phyloP scores from a whole-genome alignment of 331 rosid species.

The Prunus yedoensis region DNA sequence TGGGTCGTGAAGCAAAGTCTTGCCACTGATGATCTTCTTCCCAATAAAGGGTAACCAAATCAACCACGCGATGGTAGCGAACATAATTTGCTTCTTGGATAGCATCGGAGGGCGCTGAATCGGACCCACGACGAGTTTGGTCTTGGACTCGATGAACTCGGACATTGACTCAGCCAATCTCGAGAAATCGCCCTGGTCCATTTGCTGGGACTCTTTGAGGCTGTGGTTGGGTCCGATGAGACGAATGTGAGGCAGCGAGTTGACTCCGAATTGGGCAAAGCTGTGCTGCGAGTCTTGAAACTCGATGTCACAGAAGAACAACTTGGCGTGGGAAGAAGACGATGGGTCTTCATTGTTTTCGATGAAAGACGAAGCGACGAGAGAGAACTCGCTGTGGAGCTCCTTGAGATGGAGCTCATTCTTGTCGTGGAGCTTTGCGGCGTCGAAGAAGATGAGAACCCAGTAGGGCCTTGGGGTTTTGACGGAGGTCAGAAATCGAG shows the following conservation, averaged over 20 bases:
- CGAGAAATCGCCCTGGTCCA: slow-evolving; percentile 84
- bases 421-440: slow-evolving; percentile 80
- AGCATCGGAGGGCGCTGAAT: slow-evolving; percentile 75
- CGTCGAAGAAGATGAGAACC: slow-evolving; percentile 79
- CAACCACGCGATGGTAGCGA: slow-evolving; percentile 32
- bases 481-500: slow-evolving; percentile 58
- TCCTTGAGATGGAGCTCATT: slow-evolving; percentile 76
- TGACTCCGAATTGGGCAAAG: slow-evolving; percentile 72
- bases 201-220: slow-evolving; percentile 61
- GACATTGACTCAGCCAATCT: slow-evolving; percentile 91
- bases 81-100: slow-evolving; percentile 49
- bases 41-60: slow-evolving; percentile 49
- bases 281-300: slow-evolving; percentile 70
- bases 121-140: slow-evolving; percentile 66
- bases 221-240: slow-evolving; percentile 53
- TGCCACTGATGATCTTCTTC: slow-evolving; percentile 56
- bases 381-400: slow-evolving; percentile 61
- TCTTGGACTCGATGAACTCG: slow-evolving; percentile 61
- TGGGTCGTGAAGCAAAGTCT: slow-evolving; percentile 74
- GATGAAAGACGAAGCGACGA: slow-evolving; percentile 69
- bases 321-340: slow-evolving; percentile 39
- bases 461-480: slow-evolving; percentile 70
- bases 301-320: slow-evolving; percentile 85
- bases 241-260: slow-evolving; percentile 82
- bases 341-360: slow-evolving; percentile 50